phyloP scores from a whole-genome alignment of 2,329 filamentous ascomycete species.

The Alternaria sp. region DNA sequence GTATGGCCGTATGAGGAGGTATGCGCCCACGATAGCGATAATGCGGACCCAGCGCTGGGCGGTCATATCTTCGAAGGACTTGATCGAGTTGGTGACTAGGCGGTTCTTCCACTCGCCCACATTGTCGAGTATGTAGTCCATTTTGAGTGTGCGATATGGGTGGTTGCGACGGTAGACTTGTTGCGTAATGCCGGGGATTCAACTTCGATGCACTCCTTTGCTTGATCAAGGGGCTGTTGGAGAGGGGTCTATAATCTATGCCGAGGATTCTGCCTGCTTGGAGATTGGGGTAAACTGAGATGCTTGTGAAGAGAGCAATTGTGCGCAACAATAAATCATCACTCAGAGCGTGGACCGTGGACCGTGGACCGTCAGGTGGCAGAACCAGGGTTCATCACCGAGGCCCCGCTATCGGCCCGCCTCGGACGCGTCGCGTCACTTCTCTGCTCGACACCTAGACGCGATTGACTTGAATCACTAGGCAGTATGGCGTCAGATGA shows the following conservation, averaged over 20 bases:
- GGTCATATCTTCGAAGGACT: conserved; percentile 56
- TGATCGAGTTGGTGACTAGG: conserved; percentile 53
- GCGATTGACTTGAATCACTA: conserved; percentile 5
- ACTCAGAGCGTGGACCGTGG: conserved; percentile 22
- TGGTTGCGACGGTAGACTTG: conserved; percentile 5
- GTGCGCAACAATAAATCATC: conserved; percentile 17
- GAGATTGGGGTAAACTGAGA: neutral
- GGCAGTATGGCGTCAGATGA: conserved; percentile 38
- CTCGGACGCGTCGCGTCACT: conserved; percentile 33
- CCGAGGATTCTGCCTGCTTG: neutral
- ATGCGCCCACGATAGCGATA: conserved; percentile 74
- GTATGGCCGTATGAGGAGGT: conserved; percentile 75
- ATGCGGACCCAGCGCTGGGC: conserved; percentile 68
- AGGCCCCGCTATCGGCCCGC: conserved; percentile 21
- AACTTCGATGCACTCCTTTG: no score
- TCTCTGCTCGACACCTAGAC: neutral
- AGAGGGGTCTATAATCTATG: neutral
- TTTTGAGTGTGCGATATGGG: conserved; percentile 12
- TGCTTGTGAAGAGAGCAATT: conserved; percentile 7
- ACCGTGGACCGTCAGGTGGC: conserved; percentile 10
- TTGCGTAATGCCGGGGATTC: neutral
- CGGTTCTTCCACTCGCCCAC: conserved; percentile 49
- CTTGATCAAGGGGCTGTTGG: neutral
- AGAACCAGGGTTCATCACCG: conserved; percentile 23
- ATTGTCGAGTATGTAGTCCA: conserved; percentile 36